phyloP scores from a whole-genome alignment of 2,329 filamentous ascomycete species.

The Trichoderma atrobrunneum region DNA sequence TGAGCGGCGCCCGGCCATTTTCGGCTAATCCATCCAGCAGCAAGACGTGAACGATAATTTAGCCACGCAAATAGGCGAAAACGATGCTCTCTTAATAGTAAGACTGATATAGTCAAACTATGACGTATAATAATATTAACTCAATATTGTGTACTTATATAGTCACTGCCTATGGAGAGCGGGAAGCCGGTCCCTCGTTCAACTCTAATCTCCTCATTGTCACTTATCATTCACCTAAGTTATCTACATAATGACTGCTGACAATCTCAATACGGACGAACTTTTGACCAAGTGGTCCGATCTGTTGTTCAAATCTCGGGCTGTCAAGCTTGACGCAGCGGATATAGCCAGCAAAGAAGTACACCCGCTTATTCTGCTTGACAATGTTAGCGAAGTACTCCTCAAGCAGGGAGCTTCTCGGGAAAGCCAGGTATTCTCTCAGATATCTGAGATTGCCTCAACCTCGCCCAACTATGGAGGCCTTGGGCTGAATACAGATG shows the following conservation, averaged over 20 bases:
- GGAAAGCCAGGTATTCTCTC: not conserved
- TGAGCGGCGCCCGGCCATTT: not conserved
- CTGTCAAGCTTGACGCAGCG: not conserved
- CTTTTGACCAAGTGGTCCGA: not conserved
- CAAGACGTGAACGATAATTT: not conserved
- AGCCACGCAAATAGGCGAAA: not conserved
- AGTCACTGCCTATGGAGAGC: not conserved
- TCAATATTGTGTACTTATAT: not conserved
- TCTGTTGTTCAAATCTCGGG: not conserved
- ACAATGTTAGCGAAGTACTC: not conserved
- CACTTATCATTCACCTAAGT: not conserved
- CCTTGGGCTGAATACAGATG: not conserved
- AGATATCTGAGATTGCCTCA: slow-evolving; percentile 5
- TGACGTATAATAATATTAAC: no score
- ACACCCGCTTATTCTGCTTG: not conserved
- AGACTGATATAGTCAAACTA: not conserved
- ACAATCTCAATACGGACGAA: not conserved
- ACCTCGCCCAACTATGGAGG: slow-evolving; percentile 15
- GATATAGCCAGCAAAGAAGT: not conserved
- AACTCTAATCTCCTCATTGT: not conserved
- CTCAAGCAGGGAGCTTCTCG: not conserved
- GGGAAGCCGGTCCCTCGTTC: not conserved
- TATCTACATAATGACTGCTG: not conserved
- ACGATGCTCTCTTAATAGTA: not conserved
- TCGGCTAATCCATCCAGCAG: not conserved